Evolutionary conservation across 2,329 filamentous ascomycete genomes (phyloP), one percentile per base, ranked within the genome.

Genomic region (Xylariomycetidae sp.): DNA sequence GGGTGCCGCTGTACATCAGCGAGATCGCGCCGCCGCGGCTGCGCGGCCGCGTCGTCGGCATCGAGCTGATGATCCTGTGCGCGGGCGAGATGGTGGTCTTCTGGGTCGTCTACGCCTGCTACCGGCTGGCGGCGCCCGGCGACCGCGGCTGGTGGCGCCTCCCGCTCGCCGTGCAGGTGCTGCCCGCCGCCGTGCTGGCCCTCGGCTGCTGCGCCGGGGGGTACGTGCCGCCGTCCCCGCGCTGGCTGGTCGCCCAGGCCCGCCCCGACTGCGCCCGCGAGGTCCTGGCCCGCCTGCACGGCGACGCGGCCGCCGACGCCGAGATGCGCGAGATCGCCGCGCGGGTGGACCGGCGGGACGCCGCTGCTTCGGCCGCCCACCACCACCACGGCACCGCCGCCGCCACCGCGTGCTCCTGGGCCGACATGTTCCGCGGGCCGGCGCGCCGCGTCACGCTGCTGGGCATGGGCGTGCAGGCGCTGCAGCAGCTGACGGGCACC

Each of bases 271-370:
- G 49, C 22, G 47, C 48, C 5, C 44, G 43, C 12, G 49, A 53
- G 35, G 44, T 53, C 12, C 39, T 53, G 5, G 38, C 48, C 2
- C 39, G 46, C 5, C 31, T 51, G n/a, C 48, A 53, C 25, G 49
- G 48, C 12, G 47, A 48, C 12, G 43, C 34, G 15, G 42, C 35
- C 2, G 48, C 64, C 0, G 76, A 79, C 48, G 52, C 74, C 13
- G 77, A 81, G 57, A 77, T 81, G 34, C 67, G 32, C 9, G 47
- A 43, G 17, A 49, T 48, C 14, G 43, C 48, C 1, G 37, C 46
- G 7, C 40, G 47, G 16, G 42, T 53, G n/a, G 37, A 50, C 12
- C 4, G 4, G 6, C 10, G 25, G 29, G 10, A n/a, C 5, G 28
- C 28, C 6, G 26, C n/a, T 17, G 16, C 30, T 12, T 38, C 30